A percentile compares a stretch with the other conserved stretches of the same genome.
phyloP scores from a whole-genome alignment of 805 yeast species.

The Kluyveromyces starmeri region DNA sequence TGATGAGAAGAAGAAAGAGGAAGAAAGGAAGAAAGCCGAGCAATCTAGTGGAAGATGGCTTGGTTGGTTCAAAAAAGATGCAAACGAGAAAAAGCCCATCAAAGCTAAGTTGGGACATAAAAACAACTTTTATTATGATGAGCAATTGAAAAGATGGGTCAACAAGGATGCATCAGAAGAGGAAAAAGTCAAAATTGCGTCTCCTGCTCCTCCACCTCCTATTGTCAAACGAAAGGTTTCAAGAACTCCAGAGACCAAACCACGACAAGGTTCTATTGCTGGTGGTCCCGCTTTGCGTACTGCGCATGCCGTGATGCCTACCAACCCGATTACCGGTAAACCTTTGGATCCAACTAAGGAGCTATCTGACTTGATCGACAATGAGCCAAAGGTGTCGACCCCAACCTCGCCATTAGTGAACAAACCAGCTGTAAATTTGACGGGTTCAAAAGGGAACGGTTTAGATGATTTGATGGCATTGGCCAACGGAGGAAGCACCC shows the following conservation, averaged over 20 bases:
- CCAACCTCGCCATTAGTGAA: conserved; percentile 2
- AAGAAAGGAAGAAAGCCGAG: conserved; percentile 13
- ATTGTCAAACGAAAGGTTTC: conserved; percentile 31
- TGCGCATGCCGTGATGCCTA: conserved; percentile 28
- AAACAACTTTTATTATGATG: conserved; percentile 69
- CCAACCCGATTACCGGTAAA: conserved; percentile 29
- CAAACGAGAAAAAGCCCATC: conserved; percentile 64
- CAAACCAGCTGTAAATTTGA: conserved; percentile 15
- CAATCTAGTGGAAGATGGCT: conserved; percentile 35
- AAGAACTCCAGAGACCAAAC: conserved; percentile 28
- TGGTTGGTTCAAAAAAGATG: conserved; percentile 54
- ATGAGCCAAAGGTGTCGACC: conserved; percentile 17
- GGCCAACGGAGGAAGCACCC: conserved; percentile 23
- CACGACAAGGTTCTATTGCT: conserved; percentile 31
- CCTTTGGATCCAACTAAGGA: conserved; percentile 14
- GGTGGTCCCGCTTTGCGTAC: conserved; percentile 25
- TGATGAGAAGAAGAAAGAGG: conserved; percentile 13
- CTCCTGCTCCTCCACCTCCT: conserved; percentile 67
- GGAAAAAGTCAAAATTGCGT: conserved; percentile 45
- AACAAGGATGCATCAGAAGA: conserved; percentile 58
- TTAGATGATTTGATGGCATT: conserved; percentile 39
- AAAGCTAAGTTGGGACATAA: conserved; percentile 82
- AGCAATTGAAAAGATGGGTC: conserved; percentile 79
- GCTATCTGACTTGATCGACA: conserved; percentile 2
- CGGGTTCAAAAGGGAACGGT: conserved; percentile 33